A percentile compares a stretch with the other conserved stretches of the same genome.
These are phyloP conservation scores for Plasmodium fragile DNA, from an alignment of 169 alveolate genomes.

Conservation along the genomic window DNA sequence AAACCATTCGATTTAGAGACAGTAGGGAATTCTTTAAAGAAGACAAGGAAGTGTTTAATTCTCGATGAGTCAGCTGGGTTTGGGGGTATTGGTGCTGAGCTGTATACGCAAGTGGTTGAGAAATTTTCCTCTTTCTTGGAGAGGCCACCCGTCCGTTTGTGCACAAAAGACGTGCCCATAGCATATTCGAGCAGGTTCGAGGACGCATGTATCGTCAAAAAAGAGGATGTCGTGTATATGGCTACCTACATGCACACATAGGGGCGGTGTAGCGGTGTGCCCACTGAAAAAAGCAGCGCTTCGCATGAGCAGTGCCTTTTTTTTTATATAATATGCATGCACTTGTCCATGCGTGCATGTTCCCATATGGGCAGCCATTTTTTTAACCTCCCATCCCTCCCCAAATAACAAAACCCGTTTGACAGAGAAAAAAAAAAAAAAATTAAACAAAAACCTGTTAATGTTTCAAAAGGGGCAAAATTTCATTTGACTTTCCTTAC, in stretches of 20 bases:
- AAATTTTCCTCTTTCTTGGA: slow-evolving; percentile 78
- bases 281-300: background rate
- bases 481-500: background rate
- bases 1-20: slow-evolving; percentile 92
- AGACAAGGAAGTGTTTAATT: slow-evolving; percentile 91
- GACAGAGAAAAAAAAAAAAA: background rate
- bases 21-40: slow-evolving; percentile 87
- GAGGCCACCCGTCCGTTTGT: slow-evolving; percentile 78
- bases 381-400: background rate
- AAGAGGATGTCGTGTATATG: slow-evolving; percentile 80
- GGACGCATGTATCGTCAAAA: slow-evolving; percentile 81
- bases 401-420: background rate
- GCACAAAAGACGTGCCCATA: slow-evolving; percentile 84
- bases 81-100: slow-evolving; percentile 93
- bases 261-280: background rate
- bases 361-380: background rate
- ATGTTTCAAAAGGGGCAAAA: background rate
- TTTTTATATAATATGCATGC: slow-evolving; percentile 5
- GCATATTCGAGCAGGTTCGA: slow-evolving; percentile 79
- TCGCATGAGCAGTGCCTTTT: background rate
- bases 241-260: slow-evolving; percentile 78
- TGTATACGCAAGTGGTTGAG: slow-evolving; percentile 83
- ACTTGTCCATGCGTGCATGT: background rate
- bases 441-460: background rate
- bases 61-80: slow-evolving; percentile 94